Conservation (phyloP, 371 early-diverging fungal genomes). For the Circinella umbellata region DNA sequence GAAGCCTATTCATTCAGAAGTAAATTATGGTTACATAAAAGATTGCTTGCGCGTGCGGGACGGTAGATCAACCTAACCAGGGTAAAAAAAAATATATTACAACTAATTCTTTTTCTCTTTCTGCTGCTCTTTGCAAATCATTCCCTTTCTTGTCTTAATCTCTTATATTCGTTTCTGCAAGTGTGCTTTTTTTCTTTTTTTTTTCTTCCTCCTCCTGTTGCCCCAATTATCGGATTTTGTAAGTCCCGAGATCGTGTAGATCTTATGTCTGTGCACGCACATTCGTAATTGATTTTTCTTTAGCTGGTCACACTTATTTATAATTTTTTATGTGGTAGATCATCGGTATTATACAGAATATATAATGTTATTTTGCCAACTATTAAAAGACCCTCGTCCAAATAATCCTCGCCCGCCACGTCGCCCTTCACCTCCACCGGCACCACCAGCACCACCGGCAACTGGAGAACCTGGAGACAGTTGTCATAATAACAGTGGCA, state of each 20-base stretch:
- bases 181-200: background rate
- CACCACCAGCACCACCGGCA: slow-evolving; percentile 10
- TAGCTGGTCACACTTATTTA: background rate
- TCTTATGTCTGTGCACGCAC: background rate
- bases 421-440: slow-evolving; percentile 3
- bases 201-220: background rate
- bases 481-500: slow-evolving; percentile 5
- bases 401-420: slow-evolving; percentile 21
- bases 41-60: no score
- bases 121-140: slow-evolving; percentile 14
- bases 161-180: background rate
- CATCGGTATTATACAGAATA: background rate
- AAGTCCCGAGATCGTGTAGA: slow-evolving; percentile 10
- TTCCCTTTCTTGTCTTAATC: slow-evolving; percentile 16
- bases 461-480: background rate
- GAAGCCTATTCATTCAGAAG: background rate
- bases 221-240: slow-evolving; percentile 9
- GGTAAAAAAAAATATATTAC: slow-evolving; percentile 10
- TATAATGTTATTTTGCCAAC: background rate
- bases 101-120: slow-evolving; percentile 2
- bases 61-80: slow-evolving; percentile 2
- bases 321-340: background rate
- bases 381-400: slow-evolving; percentile 15
- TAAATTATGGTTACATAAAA: slow-evolving; percentile 5
- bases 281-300: background rate